Evolutionary conservation across 768 basidiomycete species (phyloP), one percentile per base, ranked within the genome.

Genomic region (Tricholoma sp.): DNA sequence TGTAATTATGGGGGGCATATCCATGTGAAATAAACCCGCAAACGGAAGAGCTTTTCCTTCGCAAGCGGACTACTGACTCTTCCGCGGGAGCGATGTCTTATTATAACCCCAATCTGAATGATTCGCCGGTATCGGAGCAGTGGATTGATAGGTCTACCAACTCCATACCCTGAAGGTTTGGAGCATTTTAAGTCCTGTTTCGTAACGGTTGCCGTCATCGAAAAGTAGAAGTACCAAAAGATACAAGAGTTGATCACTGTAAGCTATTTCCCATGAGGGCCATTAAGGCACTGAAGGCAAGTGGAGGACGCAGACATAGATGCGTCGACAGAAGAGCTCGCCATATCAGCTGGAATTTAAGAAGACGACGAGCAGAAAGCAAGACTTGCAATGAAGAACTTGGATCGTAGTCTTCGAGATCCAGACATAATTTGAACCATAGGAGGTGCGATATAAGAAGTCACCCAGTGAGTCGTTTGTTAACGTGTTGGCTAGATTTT

Each of bases 371-470:
- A 64, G 55, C 64, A 66, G 54, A 66, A 58, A 52, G 37, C 34
- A 18, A 24, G 32, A 20, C 64, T 72, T 11, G 59, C 64, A n/a
- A 63, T 65, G 41, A 73, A 71, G 58, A 82, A 84, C 62, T 57
- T 63, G 6, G 57, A 54, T 11, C 73, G 70, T 51, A 55, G 54
- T 13, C 56, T 65, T 10, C 81, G 80, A 4, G 79, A 83, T 61
- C 72, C 77, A 2, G 65, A 64, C 20, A 81, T 82, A 49, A 60
- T 78, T 17, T 83, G 79, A 79, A 68, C 68, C 13, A 68, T 84
- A 51, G 83, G 79, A 59, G 73, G 83, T 82, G 65, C n/a, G 32
- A 18, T 29, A 6, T 39, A 10, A 39, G 6, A 36, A 37, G 7
- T 3, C 20, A 18, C 31, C 15, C 15, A 28, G 6, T 17, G n/a